Percentiles rank a stretch among this genome's conserved stretches.
Conservation (phyloP, 208 protist genomes). For the Crithidia acanthocephali region DNA sequence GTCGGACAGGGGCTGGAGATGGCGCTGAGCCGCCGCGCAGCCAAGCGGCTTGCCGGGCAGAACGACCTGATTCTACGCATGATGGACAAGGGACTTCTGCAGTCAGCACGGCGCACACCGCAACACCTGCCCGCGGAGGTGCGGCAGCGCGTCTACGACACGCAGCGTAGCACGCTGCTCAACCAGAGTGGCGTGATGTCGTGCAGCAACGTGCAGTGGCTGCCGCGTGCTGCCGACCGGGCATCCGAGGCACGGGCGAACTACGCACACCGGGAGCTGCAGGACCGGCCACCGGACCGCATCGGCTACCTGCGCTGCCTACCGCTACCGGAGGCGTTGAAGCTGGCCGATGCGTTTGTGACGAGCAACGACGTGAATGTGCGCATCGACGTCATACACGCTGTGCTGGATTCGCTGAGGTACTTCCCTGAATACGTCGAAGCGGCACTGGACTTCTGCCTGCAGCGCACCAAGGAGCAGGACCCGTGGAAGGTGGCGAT, state of each 20-base stretch:
- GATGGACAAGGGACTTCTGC: constrained; percentile 13
- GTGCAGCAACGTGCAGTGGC: neutral
- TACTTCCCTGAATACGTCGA: constrained; percentile 32
- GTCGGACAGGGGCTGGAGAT: neutral
- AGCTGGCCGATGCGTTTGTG: constrained; percentile 10
- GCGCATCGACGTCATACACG: constrained; percentile 6
- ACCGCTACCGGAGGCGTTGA: constrained; percentile 23
- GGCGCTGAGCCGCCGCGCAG: neutral
- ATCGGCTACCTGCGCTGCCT: constrained; percentile 24
- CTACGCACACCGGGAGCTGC: constrained; percentile 13
- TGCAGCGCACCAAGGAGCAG: constrained; percentile 36
- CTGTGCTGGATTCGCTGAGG: constrained; percentile 10
- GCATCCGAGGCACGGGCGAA: constrained; percentile 9
- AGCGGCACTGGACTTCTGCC: constrained; percentile 33
- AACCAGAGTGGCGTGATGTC: neutral
- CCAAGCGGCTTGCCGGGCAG: neutral
- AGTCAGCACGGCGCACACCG: neutral
- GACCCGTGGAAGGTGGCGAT: constrained; percentile 30
- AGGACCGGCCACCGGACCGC: constrained; percentile 16
- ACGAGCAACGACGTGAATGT: constrained; percentile 20
- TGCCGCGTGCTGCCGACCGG: constrained; percentile 23
- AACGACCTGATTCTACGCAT: constrained; percentile 19
- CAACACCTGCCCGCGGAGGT: neutral
- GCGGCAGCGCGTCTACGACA: constrained; percentile 23
- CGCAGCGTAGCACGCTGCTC: neutral